Conservation (phyloP, 2,329 filamentous ascomycete genomes). For the Helotiales sp. region DNA sequence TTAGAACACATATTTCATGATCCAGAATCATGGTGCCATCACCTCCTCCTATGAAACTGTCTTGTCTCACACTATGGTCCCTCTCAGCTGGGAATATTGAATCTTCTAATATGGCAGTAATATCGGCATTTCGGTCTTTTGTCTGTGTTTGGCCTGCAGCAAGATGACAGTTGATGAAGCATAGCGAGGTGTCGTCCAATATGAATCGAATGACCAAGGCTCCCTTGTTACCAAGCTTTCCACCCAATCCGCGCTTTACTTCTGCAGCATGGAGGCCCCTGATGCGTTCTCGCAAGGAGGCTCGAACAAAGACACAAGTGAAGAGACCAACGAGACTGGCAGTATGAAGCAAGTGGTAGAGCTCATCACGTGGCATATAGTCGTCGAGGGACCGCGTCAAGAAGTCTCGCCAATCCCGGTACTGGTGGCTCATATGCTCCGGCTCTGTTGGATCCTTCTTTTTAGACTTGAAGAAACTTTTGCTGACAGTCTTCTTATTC, state of each 20-base stretch:
- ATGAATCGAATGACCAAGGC: constrained; percentile 90
- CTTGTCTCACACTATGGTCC: constrained; percentile 65
- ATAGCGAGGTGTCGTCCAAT: constrained; percentile 89
- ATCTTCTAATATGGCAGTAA: constrained; percentile 84
- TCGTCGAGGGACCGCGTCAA: constrained; percentile 81
- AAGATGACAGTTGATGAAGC: constrained; percentile 96
- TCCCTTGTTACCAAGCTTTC: constrained; percentile 94
- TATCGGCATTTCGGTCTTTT: constrained; percentile 86
- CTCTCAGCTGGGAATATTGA: constrained; percentile 71
- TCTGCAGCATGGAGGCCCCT: constrained; percentile 76
- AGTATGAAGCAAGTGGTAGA: constrained; percentile 85
- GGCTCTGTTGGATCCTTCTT: constrained; percentile 77
- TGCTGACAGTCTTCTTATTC: constrained; percentile 96
- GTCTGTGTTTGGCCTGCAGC: constrained; percentile 92
- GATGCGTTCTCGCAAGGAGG: constrained; percentile 73
- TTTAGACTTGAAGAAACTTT: constrained; percentile 84
- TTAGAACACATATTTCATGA: constrained; percentile 95
- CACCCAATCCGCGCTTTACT: constrained; percentile 95
- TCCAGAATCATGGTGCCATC: constrained; percentile 94
- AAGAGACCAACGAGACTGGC: constrained; percentile 91
- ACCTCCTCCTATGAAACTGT: constrained; percentile 86
- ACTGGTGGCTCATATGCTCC: constrained; percentile 95
- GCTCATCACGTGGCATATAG: constrained; percentile 71
- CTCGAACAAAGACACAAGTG: constrained; percentile 92
- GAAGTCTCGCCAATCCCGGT: constrained; percentile 94